Conservation (phyloP, 768 basidiomycete genomes). For the Clitopilus hobsonii region DNA sequence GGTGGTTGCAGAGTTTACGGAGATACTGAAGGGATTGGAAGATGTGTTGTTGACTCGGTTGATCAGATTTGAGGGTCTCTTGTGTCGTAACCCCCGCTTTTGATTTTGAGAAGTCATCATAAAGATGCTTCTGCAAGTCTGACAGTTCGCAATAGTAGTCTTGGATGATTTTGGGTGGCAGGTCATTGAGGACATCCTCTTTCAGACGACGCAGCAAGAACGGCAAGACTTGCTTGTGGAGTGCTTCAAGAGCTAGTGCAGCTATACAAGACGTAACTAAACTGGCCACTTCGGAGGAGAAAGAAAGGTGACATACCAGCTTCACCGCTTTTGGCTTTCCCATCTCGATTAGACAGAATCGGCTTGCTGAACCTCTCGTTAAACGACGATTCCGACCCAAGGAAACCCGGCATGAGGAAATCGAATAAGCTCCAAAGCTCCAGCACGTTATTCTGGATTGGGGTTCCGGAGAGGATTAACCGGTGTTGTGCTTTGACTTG, state of each 20-base stretch:
- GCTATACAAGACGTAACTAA: conserved; percentile 59
- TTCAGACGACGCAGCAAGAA: conserved; percentile 95
- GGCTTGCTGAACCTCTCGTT: conserved; percentile 96
- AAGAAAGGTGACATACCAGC: conserved; percentile 59
- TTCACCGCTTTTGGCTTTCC: conserved; percentile 91
- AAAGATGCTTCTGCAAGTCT: conserved; percentile 87
- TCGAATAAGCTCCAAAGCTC: conserved; percentile 99
- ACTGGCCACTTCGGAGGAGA: not conserved
- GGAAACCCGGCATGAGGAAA: conserved; percentile 98
- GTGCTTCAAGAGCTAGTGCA: conserved; percentile 86
- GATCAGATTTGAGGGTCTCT: conserved; percentile 28
- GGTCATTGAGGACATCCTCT: conserved; percentile 92
- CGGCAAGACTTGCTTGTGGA: conserved; percentile 99
- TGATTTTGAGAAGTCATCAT: conserved; percentile 89
- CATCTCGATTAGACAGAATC: conserved; percentile 90
- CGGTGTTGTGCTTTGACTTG: conserved; percentile 86
- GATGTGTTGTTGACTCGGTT: conserved; percentile 70
- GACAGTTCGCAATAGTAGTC: conserved; percentile 99
- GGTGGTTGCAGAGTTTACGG: conserved; percentile 97
- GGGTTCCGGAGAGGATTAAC: conserved; percentile 92
- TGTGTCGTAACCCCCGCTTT: conserved; percentile 60
- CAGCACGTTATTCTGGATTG: conserved; percentile 98
- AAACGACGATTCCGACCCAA: conserved; percentile 93
- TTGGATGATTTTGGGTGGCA: conserved; percentile 99
- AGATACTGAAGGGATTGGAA: conserved; percentile 98